Evolutionary conservation across 768 basidiomycete species (phyloP), one percentile per base, ranked within the genome.

Genomic region (Suillus subalutaceus): DNA sequence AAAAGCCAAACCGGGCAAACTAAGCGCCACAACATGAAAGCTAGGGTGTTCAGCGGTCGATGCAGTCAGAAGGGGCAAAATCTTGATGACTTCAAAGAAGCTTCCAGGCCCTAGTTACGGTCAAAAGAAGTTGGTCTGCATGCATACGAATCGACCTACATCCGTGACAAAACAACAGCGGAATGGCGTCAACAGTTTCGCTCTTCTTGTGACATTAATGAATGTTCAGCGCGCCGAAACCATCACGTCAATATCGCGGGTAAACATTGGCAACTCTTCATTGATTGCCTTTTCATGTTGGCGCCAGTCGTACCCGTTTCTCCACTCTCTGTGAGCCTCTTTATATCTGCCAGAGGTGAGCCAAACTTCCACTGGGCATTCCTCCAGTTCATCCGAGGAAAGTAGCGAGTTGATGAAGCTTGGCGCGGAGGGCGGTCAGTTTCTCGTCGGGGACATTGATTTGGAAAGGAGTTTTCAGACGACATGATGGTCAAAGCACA

Each of bases 121-220:
- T 41, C 9, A 59, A 23, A 41, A 41, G 3, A 30, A 18, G 16
- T 30, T 26, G 2, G 26, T 59, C 4, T 30, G 38, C 18, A 4
- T 18, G 10, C 0, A 41, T 41, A 30, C 16, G 16, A 30, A 30
- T 16, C 7, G 26, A 59, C 58, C 16, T 59, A 81, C 88, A 89
- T 50, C 88, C 88, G 65, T 90, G 88, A 15, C 88, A 81, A 67
- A 85, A 89, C 38, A 89, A 75, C 18, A 90, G 72, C 1, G 88
- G 87, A 38, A 89, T 84, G 0, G 88, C 87, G n/a, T 77, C 73
- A 1, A 67, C 67, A 0, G 78, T 68, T 9, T 67, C 63, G 69
- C 87, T 88, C 72, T 77, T 81, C 74, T 85, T 78, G 72, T 89
- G 87, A 88, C 80, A 61, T n/a, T 86, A 90, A 67, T 90, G 88